Conservation (phyloP, 352 stramenopile species). For the Peronospora tabacina region DNA sequence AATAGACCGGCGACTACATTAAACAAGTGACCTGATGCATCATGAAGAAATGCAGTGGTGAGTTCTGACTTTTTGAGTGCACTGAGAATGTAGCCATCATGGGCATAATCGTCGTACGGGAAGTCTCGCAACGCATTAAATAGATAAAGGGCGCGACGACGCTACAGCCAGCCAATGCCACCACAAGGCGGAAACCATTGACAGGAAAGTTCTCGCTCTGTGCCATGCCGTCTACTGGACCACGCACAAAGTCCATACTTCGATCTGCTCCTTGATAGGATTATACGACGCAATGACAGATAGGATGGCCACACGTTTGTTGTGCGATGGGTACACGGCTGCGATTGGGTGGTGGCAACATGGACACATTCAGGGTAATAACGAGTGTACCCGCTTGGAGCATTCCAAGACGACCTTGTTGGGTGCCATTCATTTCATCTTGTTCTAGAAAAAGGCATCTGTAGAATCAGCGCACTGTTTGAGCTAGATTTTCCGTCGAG, state of each 20-base stretch:
- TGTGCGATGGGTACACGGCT: constrained; percentile 3
- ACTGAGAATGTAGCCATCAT: neutral
- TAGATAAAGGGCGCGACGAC: constrained; percentile 63
- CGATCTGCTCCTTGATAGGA: constrained; percentile 11
- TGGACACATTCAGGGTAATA: constrained; percentile 9
- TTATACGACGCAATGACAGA: too few relatives aligned
- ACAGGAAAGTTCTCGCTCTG: constrained; percentile 67
- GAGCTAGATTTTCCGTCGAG: too few relatives aligned
- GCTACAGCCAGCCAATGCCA: constrained; percentile 58
- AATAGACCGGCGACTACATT: constrained; percentile 57
- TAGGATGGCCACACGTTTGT: constrained; percentile 19
- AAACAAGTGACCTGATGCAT: constrained; percentile 54
- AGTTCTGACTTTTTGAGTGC: neutral
- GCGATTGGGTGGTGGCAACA: constrained; percentile 30
- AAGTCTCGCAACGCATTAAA: constrained; percentile 41
- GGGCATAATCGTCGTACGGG: constrained; percentile 31
- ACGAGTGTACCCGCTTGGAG: too few relatives aligned
- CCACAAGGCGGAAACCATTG: constrained; percentile 68
- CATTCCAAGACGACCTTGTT: too few relatives aligned
- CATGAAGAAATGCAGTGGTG: constrained; percentile 1
- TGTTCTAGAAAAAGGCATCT: too few relatives aligned
- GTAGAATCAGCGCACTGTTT: too few relatives aligned
- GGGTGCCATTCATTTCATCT: too few relatives aligned
- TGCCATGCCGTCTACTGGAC: constrained; percentile 57
- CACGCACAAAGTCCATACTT: constrained; percentile 53